Percentiles rank a stretch among this genome's conserved stretches.
Conservation (phyloP, 108 stramenopile species). For the Tribonema minus region DNA sequence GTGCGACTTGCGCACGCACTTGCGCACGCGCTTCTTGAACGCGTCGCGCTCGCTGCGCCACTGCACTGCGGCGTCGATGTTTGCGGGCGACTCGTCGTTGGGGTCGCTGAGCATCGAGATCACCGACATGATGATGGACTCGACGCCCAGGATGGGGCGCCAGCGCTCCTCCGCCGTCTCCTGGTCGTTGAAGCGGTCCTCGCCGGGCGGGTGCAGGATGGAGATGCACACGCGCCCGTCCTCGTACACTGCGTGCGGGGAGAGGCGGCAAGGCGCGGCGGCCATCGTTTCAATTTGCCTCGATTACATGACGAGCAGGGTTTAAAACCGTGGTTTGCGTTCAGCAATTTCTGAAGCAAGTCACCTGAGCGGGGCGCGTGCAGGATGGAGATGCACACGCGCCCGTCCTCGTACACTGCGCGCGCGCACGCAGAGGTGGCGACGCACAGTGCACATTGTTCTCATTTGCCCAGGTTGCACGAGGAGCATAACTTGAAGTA, state of each 20-base stretch:
- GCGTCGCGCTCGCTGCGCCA: constrained; percentile 83
- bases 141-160: constrained; percentile 97
- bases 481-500: too few species aligned
- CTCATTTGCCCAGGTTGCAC: too few species aligned
- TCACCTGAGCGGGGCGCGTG: too few species aligned
- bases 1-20: constrained; percentile 41
- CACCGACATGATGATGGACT: constrained; percentile 79
- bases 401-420: constrained; percentile 64
- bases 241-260: constrained; percentile 56
- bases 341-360: too few species aligned
- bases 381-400: constrained; percentile 95
- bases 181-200: constrained; percentile 79
- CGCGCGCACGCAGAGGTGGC: too few species aligned
- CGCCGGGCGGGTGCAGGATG: constrained; percentile 96
- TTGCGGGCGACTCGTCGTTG: constrained; percentile 95
- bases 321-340: too few species aligned
- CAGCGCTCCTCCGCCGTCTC: constrained; percentile 96
- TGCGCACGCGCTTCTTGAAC: constrained; percentile 73
- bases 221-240: constrained; percentile 86
- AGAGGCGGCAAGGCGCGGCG: too few species aligned
- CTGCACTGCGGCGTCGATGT: constrained; percentile 91
- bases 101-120: constrained; percentile 97
- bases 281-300: too few species aligned
- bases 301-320: too few species aligned
- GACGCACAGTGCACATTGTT: too few species aligned